Evolutionary conservation across 305 asterid species (phyloP), one percentile per base, ranked within the genome.

Genomic region (Stenogyne calaminthoides): DNA sequence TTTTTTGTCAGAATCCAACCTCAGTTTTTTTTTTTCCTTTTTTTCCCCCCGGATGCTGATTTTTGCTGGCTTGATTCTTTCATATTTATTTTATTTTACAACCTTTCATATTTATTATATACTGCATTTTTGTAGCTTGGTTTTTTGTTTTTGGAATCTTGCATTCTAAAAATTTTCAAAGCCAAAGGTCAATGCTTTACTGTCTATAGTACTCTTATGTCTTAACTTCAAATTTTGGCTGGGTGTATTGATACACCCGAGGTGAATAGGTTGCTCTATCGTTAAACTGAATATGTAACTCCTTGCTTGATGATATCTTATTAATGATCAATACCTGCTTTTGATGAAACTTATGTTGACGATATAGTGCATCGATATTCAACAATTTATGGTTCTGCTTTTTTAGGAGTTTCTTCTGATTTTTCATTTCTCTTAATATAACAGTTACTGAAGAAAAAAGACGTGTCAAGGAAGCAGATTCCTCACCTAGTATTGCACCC

Each of bases 361-460:
- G 29, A 32, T 32, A 27, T 74, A 15, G 9, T 54, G 55, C 8
- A 14, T 65, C 51, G 11, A 4, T 9, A 37, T 37, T 37, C 42
- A 9, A 37, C 3, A 65, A 11, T 56, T 56, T 56, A 27, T 5
- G 2, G 19, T 49, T 1, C 25, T 65, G 8, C n/a, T 18, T 42
- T 64, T n/a, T 10, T 2, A 10, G 34, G 14, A 22, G 64, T 15
- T 69, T 39, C 20, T 52, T 39, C 66, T 69, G 29, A 40, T 37
- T 8, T 52, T 61, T 16, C n/a, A 25, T 12, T 57, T 76, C 52
- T 74, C 36, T 36, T 67, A 5, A 36, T n/a, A 14, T 54, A 68
- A 70, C 93, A 95, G 99, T 91, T 69, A 64, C 76, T n/a, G 91
- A 84, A 81, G 95, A 88, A 82, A 88, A 88, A 76, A 83, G 78